Evolutionary conservation across 2,329 filamentous ascomycete species (phyloP), one percentile per base, ranked within the genome.

Genomic region (Dactylella cylindrospora): DNA sequence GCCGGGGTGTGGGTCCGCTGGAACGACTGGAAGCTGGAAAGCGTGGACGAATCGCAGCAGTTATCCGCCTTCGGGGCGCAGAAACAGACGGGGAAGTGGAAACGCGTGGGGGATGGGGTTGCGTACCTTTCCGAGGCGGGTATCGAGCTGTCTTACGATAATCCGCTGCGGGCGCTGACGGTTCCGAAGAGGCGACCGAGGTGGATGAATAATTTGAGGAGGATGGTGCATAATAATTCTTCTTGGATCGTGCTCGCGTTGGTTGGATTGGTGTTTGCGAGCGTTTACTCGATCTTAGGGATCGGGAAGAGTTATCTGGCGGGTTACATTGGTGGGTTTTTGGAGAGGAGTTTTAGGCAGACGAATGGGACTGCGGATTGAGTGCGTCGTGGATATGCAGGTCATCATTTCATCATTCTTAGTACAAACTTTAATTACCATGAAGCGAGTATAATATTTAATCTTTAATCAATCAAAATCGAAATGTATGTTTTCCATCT

Each of bases 1-100:
- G 68, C 66, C 2, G 68, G 68, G 2, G 64, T 70, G 6, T 70
- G 68, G 68, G 68, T 68, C 17, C 65, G 66, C 47, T 69, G 64
- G 59, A 67, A 47, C 3, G 59, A 64, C 22, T 64, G 59, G 59
- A 57, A 36, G 12, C 20, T 62, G 29, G 13, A 38, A 1, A 52
- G 33, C 15, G 36, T 35, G 5, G 57, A 62, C 20, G 40, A 44
- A 7, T 45, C 49, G 19, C 31, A 23, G 15, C 31, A 36, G 2
- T 17, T 47, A 20, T 28, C 57, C 20, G 20, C 49, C 13, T 54
- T 53, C n/a, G 23, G 28, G 10, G 43, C 28, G 5, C 41, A 39
- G 13, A 53, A 62, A 15, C 49, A 62, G 13, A 43, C 53, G 9
- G 50, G 50, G 5, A 52, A 54, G n/a, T 62, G 57, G 57, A 62